A percentile compares a stretch with the other conserved stretches of the same genome.
These are phyloP conservation scores for Tetradesmus obliquus DNA, from an alignment of 139 green algal genomes.

Conservation along the genomic window DNA sequence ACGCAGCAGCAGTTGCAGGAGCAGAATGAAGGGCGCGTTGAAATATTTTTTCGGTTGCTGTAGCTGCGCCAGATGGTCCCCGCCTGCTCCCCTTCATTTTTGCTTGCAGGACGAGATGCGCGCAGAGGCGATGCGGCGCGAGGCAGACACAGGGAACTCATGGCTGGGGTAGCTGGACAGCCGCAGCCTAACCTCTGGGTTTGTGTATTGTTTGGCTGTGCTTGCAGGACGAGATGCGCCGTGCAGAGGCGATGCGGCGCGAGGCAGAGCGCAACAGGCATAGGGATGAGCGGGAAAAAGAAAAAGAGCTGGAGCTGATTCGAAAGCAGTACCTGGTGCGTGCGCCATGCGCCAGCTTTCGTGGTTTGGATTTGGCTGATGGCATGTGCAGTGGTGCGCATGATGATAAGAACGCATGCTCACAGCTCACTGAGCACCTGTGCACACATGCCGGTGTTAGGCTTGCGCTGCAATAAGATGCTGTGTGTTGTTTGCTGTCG, in stretches of 20 bases:
- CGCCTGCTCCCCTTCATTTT: too few species aligned
- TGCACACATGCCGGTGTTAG: neutral
- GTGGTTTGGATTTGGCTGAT: neutral
- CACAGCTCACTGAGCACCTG: neutral
- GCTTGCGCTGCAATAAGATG: neutral
- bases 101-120: neutral
- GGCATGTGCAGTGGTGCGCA: neutral
- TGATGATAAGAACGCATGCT: neutral
- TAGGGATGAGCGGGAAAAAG: conserved; percentile 77
- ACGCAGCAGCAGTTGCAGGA: neutral
- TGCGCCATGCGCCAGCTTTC: conserved; percentile 63
- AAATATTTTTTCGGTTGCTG: too few species aligned
- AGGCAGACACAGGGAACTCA: too few species aligned
- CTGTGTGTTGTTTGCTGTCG: too few species aligned
- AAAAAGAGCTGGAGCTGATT: conserved; percentile 93
- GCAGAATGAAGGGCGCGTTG: neutral
- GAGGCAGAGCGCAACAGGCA: neutral
- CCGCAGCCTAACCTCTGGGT: neutral
- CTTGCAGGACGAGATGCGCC: conserved; percentile 42
- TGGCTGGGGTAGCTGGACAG: neutral
- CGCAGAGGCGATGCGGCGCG: neutral
- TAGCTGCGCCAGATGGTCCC: too few species aligned
- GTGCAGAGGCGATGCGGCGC: conserved; percentile 23
- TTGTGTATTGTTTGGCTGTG: neutral
- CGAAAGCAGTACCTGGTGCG: conserved; percentile 92